Evolutionary conservation across 2,329 filamentous ascomycete species (phyloP).

Genomic region (Thyridium curvatum): DNA sequence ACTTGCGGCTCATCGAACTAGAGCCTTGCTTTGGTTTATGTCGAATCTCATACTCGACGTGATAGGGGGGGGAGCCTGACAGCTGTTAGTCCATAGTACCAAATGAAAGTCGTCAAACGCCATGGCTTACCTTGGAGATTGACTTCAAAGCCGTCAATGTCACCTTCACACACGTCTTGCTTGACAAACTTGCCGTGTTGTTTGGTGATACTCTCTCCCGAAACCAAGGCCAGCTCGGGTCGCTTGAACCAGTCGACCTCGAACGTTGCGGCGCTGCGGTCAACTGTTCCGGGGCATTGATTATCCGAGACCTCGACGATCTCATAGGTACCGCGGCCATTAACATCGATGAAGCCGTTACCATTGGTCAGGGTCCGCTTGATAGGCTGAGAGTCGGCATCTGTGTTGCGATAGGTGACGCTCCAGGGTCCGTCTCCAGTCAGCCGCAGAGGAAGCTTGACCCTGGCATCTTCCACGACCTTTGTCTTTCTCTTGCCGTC

Average conservation of each 20-base stretch:
- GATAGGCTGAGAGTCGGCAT: conserved; percentile 34
- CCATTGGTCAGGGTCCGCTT: conserved; percentile 42
- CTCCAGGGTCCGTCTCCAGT: conserved; percentile 83
- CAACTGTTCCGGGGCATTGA: conserved; percentile 76
- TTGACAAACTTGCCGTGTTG: conserved; percentile 58
- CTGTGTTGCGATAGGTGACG: conserved; percentile 66
- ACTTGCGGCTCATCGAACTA: conserved; percentile 57
- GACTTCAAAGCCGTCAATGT: conserved; percentile 84
- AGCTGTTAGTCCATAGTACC: conserved; percentile 19
- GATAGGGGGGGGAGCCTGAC: conserved; percentile 70
- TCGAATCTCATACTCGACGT: conserved; percentile 73
- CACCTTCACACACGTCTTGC: conserved; percentile 85
- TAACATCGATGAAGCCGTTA: conserved; percentile 66
- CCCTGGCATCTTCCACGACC: conserved; percentile 67
- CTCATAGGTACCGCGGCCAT: conserved; percentile 68
- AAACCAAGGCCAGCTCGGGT: conserved; percentile 62
- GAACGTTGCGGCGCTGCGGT: conserved; percentile 67
- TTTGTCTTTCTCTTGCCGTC: conserved; percentile 72
- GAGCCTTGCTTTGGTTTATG: conserved; percentile 61
- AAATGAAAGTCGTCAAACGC: neutral
- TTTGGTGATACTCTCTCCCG: conserved; percentile 55
- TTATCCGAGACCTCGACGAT: conserved; percentile 71
- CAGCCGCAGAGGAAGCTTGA: conserved; percentile 75
- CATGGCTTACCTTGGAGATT: conserved; percentile 60
- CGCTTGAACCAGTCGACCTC: conserved; percentile 80